A percentile compares a stretch with the other conserved stretches of the same genome.
phyloP scores from a whole-genome alignment of 441 rosid genomes.

The Rhodomyrtus psidioides region DNA sequence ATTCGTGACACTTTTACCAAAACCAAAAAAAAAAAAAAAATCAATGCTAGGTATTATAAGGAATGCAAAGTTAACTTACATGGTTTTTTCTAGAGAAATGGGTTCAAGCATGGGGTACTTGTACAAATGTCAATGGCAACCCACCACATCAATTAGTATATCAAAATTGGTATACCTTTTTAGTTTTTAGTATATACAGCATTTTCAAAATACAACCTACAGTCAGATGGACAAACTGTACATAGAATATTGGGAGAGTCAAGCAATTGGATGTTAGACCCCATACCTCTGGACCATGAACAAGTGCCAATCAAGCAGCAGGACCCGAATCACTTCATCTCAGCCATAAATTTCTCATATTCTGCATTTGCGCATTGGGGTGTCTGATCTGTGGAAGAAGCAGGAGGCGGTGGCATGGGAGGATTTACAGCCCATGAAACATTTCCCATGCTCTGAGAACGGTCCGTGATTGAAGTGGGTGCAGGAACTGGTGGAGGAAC shows the following conservation, averaged over 20 bases:
- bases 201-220: too few relatives aligned
- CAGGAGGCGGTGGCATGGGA: constrained; percentile 41
- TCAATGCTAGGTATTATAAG: too few relatives aligned
- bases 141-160: too few relatives aligned
- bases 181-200: too few relatives aligned
- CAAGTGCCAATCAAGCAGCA: not conserved
- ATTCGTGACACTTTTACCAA: too few relatives aligned
- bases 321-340: constrained; percentile 56
- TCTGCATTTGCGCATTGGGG: constrained; percentile 63
- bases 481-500: constrained; percentile 59
- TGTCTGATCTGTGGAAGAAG: constrained; percentile 48
- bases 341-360: constrained; percentile 93
- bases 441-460: constrained; percentile 47
- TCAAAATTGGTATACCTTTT: too few relatives aligned
- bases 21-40: too few relatives aligned
- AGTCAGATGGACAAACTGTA: not conserved
- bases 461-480: constrained; percentile 40
- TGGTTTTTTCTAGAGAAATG: too few relatives aligned
- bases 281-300: constrained; percentile 40
- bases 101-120: too few relatives aligned
- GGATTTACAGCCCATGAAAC: constrained; percentile 73
- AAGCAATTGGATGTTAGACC: not conserved
- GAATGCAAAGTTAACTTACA: too few relatives aligned
- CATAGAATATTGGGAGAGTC: not conserved
- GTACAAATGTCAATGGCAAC: too few relatives aligned